Percentiles rank a stretch among this genome's conserved stretches.
Conservation (phyloP, 805 yeast genomes). For the Starmerella floris region DNA sequence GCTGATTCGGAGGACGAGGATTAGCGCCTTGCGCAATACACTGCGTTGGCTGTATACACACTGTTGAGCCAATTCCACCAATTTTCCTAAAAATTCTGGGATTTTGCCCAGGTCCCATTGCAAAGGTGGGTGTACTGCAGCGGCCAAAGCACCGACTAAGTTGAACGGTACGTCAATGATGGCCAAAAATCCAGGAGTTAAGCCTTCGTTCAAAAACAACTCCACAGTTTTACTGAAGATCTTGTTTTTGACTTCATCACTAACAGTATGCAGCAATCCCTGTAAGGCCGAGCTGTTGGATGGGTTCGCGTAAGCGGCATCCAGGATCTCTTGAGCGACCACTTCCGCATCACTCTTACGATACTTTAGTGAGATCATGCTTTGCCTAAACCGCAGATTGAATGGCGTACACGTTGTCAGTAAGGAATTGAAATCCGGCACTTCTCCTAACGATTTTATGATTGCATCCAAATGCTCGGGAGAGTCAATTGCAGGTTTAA, state of each 20-base stretch:
- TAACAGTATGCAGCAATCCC: constrained; percentile 11
- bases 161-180: constrained; percentile 8
- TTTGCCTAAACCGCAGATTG: constrained; percentile 15
- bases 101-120: constrained; percentile 10
- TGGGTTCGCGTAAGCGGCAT: constrained; percentile 10
- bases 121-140: constrained; percentile 3
- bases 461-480: constrained; percentile 2
- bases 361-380: constrained; percentile 9
- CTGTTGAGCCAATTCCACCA: constrained; percentile 2
- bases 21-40: constrained; percentile 7
- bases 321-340: constrained; percentile 8
- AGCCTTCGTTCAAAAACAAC: constrained; percentile 7
- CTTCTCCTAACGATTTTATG: background rate
- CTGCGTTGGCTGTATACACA: background rate
- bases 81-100: constrained; percentile 2
- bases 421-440: constrained; percentile 5
- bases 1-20: constrained; percentile 11
- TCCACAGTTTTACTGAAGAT: constrained; percentile 6
- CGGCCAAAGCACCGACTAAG: constrained; percentile 9
- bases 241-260: constrained; percentile 6
- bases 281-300: constrained; percentile 8
- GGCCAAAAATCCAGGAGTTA: background rate
- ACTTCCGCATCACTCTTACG: constrained; percentile 1
- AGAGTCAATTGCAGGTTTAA: constrained; percentile 6
- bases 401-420: constrained; percentile 16